These are phyloP conservation scores for Saprolegnia parasitica DNA, from an alignment of 352 stramenopile genomes.

Conservation along the genomic window DNA sequence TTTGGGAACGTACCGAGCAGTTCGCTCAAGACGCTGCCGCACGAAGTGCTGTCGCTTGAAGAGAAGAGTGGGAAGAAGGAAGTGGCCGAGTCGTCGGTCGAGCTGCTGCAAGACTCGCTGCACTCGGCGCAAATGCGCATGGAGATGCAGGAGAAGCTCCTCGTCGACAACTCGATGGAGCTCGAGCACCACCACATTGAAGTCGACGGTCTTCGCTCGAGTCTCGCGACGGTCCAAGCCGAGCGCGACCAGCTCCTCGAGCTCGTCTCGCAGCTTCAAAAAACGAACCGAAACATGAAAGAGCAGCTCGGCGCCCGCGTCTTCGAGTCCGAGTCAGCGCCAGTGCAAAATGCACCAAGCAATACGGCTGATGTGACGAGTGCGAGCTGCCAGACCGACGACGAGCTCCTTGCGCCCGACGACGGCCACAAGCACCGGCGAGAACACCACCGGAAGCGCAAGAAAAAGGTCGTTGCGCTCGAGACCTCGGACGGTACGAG, in stretches of 20 bases:
- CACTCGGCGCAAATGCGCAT: constrained; percentile 10
- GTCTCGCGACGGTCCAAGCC: background rate
- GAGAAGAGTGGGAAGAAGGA: constrained; percentile 15
- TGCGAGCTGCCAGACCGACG: constrained; percentile 16
- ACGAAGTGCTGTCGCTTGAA: constrained; percentile 25
- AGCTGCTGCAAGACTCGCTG: constrained; percentile 13
- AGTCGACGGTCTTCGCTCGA: constrained; percentile 2
- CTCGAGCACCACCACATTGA: constrained; percentile 22
- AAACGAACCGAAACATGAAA: constrained; percentile 28
- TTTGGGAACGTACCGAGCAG: constrained; percentile 73
- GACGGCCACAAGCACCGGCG: background rate
- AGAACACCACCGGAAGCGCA: constrained; percentile 15
- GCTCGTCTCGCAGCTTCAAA: constrained; percentile 24
- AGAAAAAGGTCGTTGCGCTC: background rate
- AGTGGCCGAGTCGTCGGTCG: background rate
- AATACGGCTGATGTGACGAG: background rate
- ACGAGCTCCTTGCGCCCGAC: background rate
- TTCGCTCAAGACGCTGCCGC: constrained; percentile 22
- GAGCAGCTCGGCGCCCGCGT: constrained; percentile 21
- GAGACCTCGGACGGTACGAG: background rate
- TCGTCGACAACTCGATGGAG: constrained; percentile 27
- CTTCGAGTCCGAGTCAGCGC: background rate
- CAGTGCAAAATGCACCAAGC: background rate
- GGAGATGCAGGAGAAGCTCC: constrained; percentile 27
- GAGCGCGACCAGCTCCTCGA: constrained; percentile 18